Conservation (phyloP, 495 filamentous ascomycete genomes). For the Penicillium diatomitis region DNA sequence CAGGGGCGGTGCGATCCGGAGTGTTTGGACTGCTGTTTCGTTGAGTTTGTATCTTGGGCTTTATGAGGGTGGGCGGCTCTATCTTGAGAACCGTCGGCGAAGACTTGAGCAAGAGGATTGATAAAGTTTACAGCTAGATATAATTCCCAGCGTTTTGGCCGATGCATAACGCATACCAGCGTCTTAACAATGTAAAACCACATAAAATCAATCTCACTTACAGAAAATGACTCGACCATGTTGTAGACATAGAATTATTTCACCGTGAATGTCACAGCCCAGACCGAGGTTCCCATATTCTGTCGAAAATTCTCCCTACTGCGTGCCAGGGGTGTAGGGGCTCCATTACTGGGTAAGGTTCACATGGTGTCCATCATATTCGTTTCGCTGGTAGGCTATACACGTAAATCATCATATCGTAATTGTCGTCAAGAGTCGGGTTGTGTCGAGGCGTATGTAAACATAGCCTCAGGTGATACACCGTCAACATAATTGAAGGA, state of each 20-base stretch:
- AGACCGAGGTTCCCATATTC: neutral
- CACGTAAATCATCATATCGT: conserved; percentile 7
- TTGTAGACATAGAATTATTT: too few relatives aligned
- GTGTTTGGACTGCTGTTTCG: conserved; percentile 72
- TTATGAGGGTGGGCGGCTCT: conserved; percentile 72
- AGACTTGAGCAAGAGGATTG: conserved; percentile 5
- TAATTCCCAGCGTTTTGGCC: neutral
- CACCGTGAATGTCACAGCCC: too few relatives aligned
- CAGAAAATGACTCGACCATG: too few relatives aligned
- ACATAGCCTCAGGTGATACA: neutral
- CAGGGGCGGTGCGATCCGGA: conserved; percentile 63
- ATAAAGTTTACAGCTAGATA: neutral
- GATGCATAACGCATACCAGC: too few relatives aligned
- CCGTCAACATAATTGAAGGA: neutral
- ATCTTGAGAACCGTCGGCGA: conserved; percentile 44
- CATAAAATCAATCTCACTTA: too few relatives aligned
- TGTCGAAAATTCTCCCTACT: neutral
- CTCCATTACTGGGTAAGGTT: too few relatives aligned
- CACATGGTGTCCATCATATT: neutral
- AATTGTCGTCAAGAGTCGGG: conserved; percentile 11
- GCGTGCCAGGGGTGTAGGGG: neutral
- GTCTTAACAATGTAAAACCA: too few relatives aligned
- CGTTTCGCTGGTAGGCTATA: conserved; percentile 1
- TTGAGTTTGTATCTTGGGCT: conserved; percentile 77
- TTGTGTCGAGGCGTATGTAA: neutral